phyloP scores from a whole-genome alignment of 257 asterid genomes.

The Pogostemon cablin region DNA sequence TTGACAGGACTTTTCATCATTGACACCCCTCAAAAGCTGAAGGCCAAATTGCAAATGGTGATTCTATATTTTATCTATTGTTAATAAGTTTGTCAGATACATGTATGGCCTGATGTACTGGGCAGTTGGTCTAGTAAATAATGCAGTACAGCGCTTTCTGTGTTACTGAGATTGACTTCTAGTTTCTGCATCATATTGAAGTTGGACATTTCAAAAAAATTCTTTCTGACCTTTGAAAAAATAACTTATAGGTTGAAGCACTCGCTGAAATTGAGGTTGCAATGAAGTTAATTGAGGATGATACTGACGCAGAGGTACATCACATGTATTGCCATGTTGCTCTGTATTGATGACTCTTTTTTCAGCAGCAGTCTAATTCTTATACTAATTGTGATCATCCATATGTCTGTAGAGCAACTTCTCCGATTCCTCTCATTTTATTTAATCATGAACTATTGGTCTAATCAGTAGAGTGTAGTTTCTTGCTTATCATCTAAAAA shows the following conservation, averaged over 20 bases:
- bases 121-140: conserved; percentile 14
- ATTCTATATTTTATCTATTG: conserved; percentile 34
- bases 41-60: conserved; percentile 89
- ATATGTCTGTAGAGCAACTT: not conserved
- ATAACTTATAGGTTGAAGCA: conserved; percentile 76
- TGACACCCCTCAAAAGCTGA: conserved; percentile 89
- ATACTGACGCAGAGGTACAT: conserved; percentile 59
- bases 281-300: conserved; percentile 74
- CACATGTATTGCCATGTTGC: conserved; percentile 22
- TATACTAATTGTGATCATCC: conserved; percentile 5
- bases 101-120: conserved; percentile 5
- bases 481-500: not conserved
- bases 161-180: conserved; percentile 9
- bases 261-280: conserved; percentile 96
- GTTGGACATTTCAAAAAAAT: not conserved
- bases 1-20: conserved; percentile 79
- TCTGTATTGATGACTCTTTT: conserved; percentile 14
- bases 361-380: conserved; percentile 13
- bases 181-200: conserved; percentile 16
- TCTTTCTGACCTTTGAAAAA: conserved; percentile 32
- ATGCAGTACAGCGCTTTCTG: not conserved
- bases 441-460: conserved; percentile 1
- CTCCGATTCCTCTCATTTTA: conserved; percentile 3
- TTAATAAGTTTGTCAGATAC: conserved; percentile 18
- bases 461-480: conserved; percentile 13